Evolutionary conservation across 1,139 yeast genomes (phyloP).

Genomic region (Kodamaea anthophila): DNA sequence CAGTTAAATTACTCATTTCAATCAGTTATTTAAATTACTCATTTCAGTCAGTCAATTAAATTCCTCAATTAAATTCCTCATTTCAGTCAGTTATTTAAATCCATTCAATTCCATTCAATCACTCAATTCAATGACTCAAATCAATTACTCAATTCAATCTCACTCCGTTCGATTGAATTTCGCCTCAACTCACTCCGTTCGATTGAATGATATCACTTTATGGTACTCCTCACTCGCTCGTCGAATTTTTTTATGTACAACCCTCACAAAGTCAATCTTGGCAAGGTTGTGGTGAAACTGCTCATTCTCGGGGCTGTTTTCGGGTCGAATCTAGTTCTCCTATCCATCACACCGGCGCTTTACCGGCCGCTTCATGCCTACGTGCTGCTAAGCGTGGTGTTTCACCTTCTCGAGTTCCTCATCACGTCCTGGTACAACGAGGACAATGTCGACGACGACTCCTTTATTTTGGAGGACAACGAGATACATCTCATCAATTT

Average conservation of each 20-base stretch:
- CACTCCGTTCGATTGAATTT: too few relatives aligned
- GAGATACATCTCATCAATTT: constrained; percentile 60
- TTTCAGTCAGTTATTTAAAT: too few relatives aligned
- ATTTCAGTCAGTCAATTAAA: too few relatives aligned
- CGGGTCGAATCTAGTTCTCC: constrained; percentile 12
- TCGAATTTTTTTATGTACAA: constrained; percentile 15
- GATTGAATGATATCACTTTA: too few relatives aligned
- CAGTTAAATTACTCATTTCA: too few relatives aligned
- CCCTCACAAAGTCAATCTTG: constrained; percentile 24
- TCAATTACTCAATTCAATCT: too few relatives aligned
- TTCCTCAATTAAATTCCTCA: too few relatives aligned
- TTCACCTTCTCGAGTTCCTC: constrained; percentile 78
- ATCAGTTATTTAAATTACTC: too few relatives aligned
- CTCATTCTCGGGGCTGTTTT: constrained; percentile 24
- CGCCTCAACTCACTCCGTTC: too few relatives aligned
- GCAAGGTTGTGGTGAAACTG: constrained; percentile 30
- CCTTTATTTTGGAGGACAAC: constrained; percentile 74
- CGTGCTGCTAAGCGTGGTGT: constrained; percentile 46
- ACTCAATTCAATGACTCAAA: too few relatives aligned
- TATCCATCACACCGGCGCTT: constrained; percentile 5
- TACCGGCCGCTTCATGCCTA: constrained; percentile 28
- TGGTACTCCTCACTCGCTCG: too few relatives aligned
- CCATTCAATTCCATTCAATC: too few relatives aligned
- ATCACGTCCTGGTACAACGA: constrained; percentile 72
- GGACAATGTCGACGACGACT: constrained; percentile 59